Base-by-base conservation (phyloP, 2,329 filamentous ascomycete species). In the Metarhizium humberi region DNA sequence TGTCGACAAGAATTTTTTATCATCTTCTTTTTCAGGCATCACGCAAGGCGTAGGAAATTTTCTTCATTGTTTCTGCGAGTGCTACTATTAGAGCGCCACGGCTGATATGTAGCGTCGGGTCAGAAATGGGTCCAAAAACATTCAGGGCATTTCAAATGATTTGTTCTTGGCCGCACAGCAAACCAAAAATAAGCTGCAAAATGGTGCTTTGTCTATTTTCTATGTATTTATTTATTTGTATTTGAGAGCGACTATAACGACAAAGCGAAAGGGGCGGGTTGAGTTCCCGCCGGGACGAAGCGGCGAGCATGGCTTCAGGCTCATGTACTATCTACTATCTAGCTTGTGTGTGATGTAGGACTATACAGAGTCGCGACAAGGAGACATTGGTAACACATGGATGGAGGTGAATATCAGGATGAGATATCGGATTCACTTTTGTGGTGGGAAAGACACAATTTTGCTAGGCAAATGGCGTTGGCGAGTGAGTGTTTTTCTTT, bases 291-390 rank as follows among this genome's bases (percentile, higher is more conserved):
- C 1, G 18, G 30, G 34, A 25, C 13, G 32, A 50, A 38, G 38
- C 42, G 50, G 55, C 51, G 55, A 53, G 46, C 29, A 48, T 36
- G 52, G 56, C 50, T 38, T 42, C 20, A 51, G 30, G 36, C 50
- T 50, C 48, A 51, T 58, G 52, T 57, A 58, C 29, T 53, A 51
- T 56, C 25, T 57, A 58, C 29, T 53, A 51, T 56, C 25, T 55
- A 55, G 36, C 50, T 36, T 34, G 16, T 52, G 50, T 30, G 18
- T 47, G 38, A 48, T 50, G 52, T 52, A 55, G 18, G 34, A 51
- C 29, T 54, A 50, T 29, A 29, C 51, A 46, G 49, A 47, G 36
- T 34, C 43, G 25, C 50, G 42, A 51, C 18, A 30, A 36, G 40
- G 38, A 47, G n/a, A 50, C 29, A 51, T 20, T 51, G 29, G 32